These are phyloP conservation scores for Periconia digitata DNA, from an alignment of 2,329 filamentous ascomycete species.

Conservation along the genomic window DNA sequence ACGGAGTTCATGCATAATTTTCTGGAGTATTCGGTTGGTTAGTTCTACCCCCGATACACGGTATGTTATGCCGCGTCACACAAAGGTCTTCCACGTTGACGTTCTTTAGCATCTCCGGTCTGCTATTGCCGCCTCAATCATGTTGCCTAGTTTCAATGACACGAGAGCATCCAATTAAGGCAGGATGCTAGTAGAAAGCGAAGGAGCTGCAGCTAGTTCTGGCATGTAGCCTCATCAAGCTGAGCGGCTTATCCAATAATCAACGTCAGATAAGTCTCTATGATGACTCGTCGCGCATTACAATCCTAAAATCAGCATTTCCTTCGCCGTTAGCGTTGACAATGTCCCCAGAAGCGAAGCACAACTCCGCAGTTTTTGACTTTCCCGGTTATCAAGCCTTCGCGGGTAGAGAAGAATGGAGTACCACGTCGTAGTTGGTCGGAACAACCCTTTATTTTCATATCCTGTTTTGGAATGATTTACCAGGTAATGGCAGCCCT, in stretches of 20 bases:
- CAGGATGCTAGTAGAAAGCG: constrained; percentile 7
- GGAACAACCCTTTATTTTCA: constrained; percentile 8
- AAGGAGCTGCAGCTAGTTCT: constrained; percentile 7
- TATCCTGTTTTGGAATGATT: constrained; percentile 20
- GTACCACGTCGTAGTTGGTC: constrained; percentile 15
- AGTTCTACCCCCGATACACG: background rate
- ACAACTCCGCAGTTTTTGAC: constrained; percentile 42
- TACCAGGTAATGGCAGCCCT: constrained; percentile 26
- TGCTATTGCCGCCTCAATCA: constrained; percentile 14
- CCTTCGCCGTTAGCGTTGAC: constrained; percentile 41
- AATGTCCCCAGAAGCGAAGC: constrained; percentile 45
- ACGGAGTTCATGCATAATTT: constrained; percentile 7
- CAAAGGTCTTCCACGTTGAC: background rate
- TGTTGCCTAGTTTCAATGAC: constrained; percentile 11
- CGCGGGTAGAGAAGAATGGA: constrained; percentile 19
- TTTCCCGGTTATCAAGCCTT: constrained; percentile 18
- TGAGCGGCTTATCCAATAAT: constrained; percentile 8
- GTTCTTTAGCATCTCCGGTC: background rate
- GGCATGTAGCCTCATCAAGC: constrained; percentile 6
- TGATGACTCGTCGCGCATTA: constrained; percentile 44
- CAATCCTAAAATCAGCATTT: constrained; percentile 43
- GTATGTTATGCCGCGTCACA: too few relatives aligned
- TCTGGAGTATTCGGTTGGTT: background rate
- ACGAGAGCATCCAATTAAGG: constrained; percentile 14
- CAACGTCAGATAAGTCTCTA: constrained; percentile 9